Conservation (phyloP, 2,329 filamentous ascomycete genomes). For the Ilyonectria robusta region DNA sequence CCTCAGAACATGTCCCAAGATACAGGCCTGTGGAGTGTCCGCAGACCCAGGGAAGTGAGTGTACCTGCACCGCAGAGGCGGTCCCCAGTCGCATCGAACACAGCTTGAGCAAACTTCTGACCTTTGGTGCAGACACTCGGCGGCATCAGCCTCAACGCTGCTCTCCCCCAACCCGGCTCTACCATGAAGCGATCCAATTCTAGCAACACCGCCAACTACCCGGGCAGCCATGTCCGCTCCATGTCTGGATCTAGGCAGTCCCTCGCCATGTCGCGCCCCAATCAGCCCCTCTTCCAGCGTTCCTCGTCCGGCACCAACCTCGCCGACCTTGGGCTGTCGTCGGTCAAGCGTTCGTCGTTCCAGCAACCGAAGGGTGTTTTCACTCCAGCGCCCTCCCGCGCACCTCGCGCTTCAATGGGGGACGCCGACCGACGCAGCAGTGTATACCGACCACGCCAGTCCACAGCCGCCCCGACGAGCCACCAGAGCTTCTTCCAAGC, state of each 20-base stretch:
- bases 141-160: slow-evolving; percentile 84
- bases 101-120: slow-evolving; percentile 33
- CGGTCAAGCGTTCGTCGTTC: slow-evolving; percentile 85
- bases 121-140: slow-evolving; percentile 80
- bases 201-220: slow-evolving; percentile 73
- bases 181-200: slow-evolving; percentile 95
- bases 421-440: slow-evolving; percentile 81
- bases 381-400: slow-evolving; percentile 68
- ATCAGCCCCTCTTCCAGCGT: slow-evolving; percentile 88
- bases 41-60: slow-evolving; percentile 89
- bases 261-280: slow-evolving; percentile 85
- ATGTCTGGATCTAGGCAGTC: slow-evolving; percentile 88
- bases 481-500: slow-evolving; percentile 97
- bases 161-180: slow-evolving; percentile 91
- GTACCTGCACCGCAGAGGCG: slow-evolving; percentile 25
- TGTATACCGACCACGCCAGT: slow-evolving; percentile 80
- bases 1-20: slow-evolving; percentile 82
- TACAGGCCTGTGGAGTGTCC: slow-evolving; percentile 89
- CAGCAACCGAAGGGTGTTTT: slow-evolving; percentile 80
- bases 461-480: slow-evolving; percentile 74
- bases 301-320: slow-evolving; percentile 87
- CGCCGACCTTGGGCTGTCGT: slow-evolving; percentile 84
- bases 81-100: slow-evolving; percentile 35
- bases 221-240: slow-evolving; percentile 81
- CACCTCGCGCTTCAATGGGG: slow-evolving; percentile 59